These are phyloP conservation scores for Trametes maxima DNA, from an alignment of 768 basidiomycete species.

Conservation along the genomic window DNA sequence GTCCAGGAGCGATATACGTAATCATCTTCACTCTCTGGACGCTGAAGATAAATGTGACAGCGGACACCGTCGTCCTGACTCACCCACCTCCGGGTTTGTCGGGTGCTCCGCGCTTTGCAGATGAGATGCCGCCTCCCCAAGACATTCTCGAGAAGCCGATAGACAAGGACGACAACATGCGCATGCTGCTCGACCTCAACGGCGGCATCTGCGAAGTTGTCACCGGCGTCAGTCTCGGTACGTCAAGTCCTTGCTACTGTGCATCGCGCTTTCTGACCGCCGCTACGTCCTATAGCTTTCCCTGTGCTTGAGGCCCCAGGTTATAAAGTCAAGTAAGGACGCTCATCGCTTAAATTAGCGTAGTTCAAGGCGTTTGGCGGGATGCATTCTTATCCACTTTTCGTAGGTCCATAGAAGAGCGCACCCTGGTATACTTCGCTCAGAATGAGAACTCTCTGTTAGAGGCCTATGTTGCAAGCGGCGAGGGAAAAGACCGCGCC, in stretches of 20 bases:
- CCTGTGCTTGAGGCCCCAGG: slow-evolving; percentile 78
- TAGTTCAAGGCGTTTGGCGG: neutral
- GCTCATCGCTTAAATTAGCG: too few relatives aligned
- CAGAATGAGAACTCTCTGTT: slow-evolving; percentile 62
- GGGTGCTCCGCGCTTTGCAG: slow-evolving; percentile 50
- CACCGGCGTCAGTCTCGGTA: slow-evolving; percentile 85
- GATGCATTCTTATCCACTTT: neutral
- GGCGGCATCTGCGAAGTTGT: slow-evolving; percentile 90
- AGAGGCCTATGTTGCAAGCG: slow-evolving; percentile 80
- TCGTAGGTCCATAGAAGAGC: slow-evolving; percentile 77
- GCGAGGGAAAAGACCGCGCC: slow-evolving; percentile 85
- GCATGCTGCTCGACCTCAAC: slow-evolving; percentile 87
- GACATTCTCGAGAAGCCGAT: slow-evolving; percentile 89
- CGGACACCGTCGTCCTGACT: slow-evolving; percentile 94
- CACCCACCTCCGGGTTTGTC: slow-evolving; percentile 66
- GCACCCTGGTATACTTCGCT: slow-evolving; percentile 75
- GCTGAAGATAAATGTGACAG: slow-evolving; percentile 40
- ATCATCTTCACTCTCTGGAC: neutral
- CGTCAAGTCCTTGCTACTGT: neutral
- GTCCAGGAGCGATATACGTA: neutral
- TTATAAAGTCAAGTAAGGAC: slow-evolving; percentile 63
- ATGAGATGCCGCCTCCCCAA: slow-evolving; percentile 54
- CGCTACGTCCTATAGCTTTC: slow-evolving; percentile 51
- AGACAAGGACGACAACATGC: slow-evolving; percentile 76
- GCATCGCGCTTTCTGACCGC: neutral